These are phyloP conservation scores for Candida neerlandica DNA, from an alignment of 1,139 yeast genomes.

Conservation along the genomic window DNA sequence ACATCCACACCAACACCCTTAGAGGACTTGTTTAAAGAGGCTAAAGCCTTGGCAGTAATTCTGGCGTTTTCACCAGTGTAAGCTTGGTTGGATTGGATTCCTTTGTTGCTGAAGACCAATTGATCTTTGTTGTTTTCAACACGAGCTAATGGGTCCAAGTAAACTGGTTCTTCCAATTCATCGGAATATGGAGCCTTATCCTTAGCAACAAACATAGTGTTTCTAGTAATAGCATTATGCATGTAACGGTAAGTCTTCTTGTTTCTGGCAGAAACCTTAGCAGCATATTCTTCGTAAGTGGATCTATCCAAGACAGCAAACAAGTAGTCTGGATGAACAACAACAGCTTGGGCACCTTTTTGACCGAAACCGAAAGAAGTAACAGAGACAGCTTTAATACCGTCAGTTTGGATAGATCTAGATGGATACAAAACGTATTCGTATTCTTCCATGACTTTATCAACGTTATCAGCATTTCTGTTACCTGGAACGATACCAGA, in stretches of 20 bases:
- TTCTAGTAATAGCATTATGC: constrained; percentile 92
- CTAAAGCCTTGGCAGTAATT: constrained; percentile 52
- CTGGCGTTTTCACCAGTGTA: constrained; percentile 41
- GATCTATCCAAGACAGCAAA: constrained; percentile 75
- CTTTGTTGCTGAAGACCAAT: constrained; percentile 49
- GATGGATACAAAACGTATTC: constrained; percentile 94
- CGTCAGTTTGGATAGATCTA: constrained; percentile 90
- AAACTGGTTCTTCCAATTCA: constrained; percentile 84
- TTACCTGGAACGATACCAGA: constrained; percentile 97
- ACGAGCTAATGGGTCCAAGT: constrained; percentile 95
- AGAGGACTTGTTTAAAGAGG: constrained; percentile 49
- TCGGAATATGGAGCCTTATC: constrained; percentile 90
- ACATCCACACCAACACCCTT: constrained; percentile 97
- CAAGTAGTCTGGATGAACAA: constrained; percentile 91
- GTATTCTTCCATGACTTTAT: constrained; percentile 74
- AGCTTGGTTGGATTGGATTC: constrained; percentile 34
- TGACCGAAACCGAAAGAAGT: constrained; percentile 99
- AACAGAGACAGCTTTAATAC: constrained; percentile 94
- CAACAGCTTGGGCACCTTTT: constrained; percentile 96
- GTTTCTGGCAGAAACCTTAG: constrained; percentile 78
- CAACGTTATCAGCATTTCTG: constrained; percentile 97
- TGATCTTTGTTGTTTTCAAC: constrained; percentile 57
- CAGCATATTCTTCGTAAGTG: constrained; percentile 68
- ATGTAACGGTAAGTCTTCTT: constrained; percentile 91
- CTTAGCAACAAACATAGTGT: constrained; percentile 91